These are phyloP conservation scores for Nakazawaea molendinolei DNA, from an alignment of 805 yeast species.

Conservation along the genomic window DNA sequence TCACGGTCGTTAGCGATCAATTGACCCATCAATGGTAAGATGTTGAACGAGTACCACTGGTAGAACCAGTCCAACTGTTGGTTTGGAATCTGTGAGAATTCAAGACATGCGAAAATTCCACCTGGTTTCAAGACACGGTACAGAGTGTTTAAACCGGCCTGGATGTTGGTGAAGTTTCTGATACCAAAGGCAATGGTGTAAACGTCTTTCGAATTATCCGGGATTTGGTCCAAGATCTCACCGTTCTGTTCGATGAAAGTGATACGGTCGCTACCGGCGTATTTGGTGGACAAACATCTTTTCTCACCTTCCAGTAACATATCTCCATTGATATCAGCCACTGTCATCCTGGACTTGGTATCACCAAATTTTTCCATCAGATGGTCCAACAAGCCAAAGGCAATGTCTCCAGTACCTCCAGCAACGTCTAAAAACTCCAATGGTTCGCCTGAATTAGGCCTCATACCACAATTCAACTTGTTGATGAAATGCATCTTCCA, in stretches of 20 bases:
- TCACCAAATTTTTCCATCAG: slow-evolving; percentile 78
- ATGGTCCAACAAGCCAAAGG: slow-evolving; percentile 89
- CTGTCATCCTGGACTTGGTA: slow-evolving; percentile 69
- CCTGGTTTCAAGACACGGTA: slow-evolving; percentile 95
- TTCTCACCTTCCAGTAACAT: slow-evolving; percentile 91
- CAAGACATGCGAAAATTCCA: slow-evolving; percentile 94
- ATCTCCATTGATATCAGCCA: slow-evolving; percentile 92
- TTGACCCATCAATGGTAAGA: slow-evolving; percentile 92
- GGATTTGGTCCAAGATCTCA: slow-evolving; percentile 76
- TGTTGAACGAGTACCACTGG: slow-evolving; percentile 82
- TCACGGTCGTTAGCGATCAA: slow-evolving; percentile 92
- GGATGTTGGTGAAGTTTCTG: slow-evolving; percentile 92
- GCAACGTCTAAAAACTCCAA: slow-evolving; percentile 91
- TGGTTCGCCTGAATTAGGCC: slow-evolving; percentile 75
- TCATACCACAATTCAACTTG: slow-evolving; percentile 85
- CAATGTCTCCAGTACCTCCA: slow-evolving; percentile 98
- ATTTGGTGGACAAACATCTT: slow-evolving; percentile 54
- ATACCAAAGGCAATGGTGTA: slow-evolving; percentile 97
- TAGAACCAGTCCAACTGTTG: slow-evolving; percentile 68
- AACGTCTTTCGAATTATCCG: slow-evolving; percentile 84
- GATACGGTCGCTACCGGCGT: slow-evolving; percentile 67
- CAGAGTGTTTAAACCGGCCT: slow-evolving; percentile 91
- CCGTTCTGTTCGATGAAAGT: slow-evolving; percentile 88
- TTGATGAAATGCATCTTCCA: slow-evolving; percentile 92
- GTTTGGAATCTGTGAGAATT: slow-evolving; percentile 87